Evolutionary conservation across 2,329 filamentous ascomycete species (phyloP).

Genomic region (Calonectria montana): DNA sequence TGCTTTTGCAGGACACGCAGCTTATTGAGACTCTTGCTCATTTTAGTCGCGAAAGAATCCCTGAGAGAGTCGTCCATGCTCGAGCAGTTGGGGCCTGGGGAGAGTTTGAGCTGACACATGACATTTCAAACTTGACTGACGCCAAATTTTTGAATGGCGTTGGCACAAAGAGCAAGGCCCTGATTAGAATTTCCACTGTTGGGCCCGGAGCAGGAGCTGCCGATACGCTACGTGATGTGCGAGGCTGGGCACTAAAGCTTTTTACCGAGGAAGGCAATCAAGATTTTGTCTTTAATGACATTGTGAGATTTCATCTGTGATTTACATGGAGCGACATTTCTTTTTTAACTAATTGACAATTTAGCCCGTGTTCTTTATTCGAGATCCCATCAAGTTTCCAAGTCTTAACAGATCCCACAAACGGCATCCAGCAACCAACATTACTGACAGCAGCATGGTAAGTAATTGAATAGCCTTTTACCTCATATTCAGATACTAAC

Average conservation of each 20-base stretch:
- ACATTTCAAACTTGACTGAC: conserved; percentile 66
- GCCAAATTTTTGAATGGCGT: conserved; percentile 64
- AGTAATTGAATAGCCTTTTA: not conserved
- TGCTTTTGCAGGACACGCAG: conserved; percentile 72
- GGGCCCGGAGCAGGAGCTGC: conserved; percentile 74
- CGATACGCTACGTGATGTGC: conserved; percentile 76
- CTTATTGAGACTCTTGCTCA: conserved; percentile 71
- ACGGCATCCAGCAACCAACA: conserved; percentile 77
- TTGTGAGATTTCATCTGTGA: conserved; percentile 41
- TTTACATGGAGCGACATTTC: not conserved
- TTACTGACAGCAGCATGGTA: conserved; percentile 73
- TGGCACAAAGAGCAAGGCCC: conserved; percentile 67
- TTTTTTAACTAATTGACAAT: not conserved
- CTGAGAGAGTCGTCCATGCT: conserved; percentile 49
- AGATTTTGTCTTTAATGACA: conserved; percentile 83
- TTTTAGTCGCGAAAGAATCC: conserved; percentile 64
- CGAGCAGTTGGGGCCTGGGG: conserved; percentile 59
- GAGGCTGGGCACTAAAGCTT: conserved; percentile 69
- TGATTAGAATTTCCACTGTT: conserved; percentile 77
- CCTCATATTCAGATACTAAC: not conserved
- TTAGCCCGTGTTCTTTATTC: conserved; percentile 77
- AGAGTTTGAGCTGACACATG: conserved; percentile 69
- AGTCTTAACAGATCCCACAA: conserved; percentile 84
- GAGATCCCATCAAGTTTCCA: conserved; percentile 81
- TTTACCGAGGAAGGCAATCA: conserved; percentile 79